phyloP scores from a whole-genome alignment of 305 asterid species.

The Nicotiana rustica region DNA sequence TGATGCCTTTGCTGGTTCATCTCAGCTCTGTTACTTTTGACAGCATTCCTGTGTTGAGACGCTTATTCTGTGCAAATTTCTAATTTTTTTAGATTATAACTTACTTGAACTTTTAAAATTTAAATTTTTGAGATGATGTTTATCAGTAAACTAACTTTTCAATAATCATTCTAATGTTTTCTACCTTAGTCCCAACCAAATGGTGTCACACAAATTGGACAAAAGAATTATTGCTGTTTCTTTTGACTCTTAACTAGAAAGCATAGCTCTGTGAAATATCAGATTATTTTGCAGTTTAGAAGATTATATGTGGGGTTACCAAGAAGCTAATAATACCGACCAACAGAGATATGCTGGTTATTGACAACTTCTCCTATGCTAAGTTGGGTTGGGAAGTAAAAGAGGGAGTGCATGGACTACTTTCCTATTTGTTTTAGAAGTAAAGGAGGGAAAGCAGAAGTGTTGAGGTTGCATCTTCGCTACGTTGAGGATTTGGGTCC shows the following conservation, averaged over 20 bases:
- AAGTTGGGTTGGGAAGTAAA: conserved; percentile 22
- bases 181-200: background rate
- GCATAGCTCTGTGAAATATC: background rate
- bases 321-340: background rate
- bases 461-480: conserved; percentile 24
- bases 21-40: background rate
- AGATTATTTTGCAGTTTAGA: background rate
- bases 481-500: background rate
- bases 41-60: background rate
- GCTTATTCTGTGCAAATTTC: background rate
- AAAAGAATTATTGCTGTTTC: background rate
- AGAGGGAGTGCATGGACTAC: background rate
- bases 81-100: no score
- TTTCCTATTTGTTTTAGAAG: conserved; percentile 7
- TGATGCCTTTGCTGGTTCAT: background rate
- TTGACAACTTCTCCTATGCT: conserved; percentile 1
- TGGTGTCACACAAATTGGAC: background rate
- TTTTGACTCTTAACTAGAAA: background rate
- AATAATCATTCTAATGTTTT: background rate
- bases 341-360: background rate
- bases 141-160: background rate
- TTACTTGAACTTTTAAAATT: no score
- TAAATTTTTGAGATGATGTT: background rate
- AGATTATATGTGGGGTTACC: background rate
- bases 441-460: conserved; percentile 9